phyloP scores from a whole-genome alignment of 2,329 filamentous ascomycete species.

The Alternaria infectoria region DNA sequence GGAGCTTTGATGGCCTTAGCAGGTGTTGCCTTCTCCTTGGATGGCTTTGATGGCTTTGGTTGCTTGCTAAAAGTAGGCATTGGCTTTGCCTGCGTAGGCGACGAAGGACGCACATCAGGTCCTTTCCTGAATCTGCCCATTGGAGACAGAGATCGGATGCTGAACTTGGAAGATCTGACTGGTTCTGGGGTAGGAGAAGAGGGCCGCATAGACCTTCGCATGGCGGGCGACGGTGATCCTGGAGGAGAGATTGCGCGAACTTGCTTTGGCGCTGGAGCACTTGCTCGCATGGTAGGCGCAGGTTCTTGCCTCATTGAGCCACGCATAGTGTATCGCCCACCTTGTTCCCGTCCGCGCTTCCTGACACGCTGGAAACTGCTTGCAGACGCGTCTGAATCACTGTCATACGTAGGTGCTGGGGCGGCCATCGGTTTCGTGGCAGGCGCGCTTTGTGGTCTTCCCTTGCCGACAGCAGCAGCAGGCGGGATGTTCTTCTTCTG shows the following conservation, averaged over 20 bases:
- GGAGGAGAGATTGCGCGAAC: constrained; percentile 52
- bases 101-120: constrained; percentile 15
- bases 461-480: constrained; percentile 21
- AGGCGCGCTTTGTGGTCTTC: constrained; percentile 38
- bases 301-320: constrained; percentile 69
- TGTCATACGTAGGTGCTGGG: constrained; percentile 41
- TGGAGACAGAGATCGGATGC: constrained; percentile 74
- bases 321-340: constrained; percentile 67
- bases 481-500: constrained; percentile 50
- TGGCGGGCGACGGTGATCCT: constrained; percentile 29
- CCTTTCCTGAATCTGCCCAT: constrained; percentile 59
- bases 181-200: constrained; percentile 38
- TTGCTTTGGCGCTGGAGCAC: constrained; percentile 41
- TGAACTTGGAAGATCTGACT: constrained; percentile 64
- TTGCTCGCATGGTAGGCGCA: constrained; percentile 40
- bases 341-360: constrained; percentile 49
- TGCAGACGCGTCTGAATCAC: constrained; percentile 55
- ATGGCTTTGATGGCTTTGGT: constrained; percentile 18
- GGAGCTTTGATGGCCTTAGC: constrained; percentile 25
- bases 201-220: constrained; percentile 44
- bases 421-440: constrained; percentile 21
- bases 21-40: constrained; percentile 22
- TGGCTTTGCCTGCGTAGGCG: constrained; percentile 22
- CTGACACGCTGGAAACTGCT: constrained; percentile 78
- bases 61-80: constrained; percentile 28